Base-by-base conservation (phyloP, 2,329 filamentous ascomycete species). In the Sporothrix mexicana region DNA sequence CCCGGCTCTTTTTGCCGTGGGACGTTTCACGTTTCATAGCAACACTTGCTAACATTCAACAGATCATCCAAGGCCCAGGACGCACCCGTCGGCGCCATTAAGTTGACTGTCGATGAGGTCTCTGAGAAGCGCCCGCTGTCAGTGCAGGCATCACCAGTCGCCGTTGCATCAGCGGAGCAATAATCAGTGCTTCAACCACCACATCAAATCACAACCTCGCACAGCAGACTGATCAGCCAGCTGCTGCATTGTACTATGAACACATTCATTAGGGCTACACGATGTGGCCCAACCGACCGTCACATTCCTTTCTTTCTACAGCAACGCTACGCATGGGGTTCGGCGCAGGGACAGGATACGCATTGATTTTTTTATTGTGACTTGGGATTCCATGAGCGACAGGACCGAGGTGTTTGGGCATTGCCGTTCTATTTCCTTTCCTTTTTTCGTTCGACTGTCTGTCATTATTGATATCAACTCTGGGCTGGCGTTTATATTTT, bases 61-160 rank as follows among this genome's bases (percentile, higher is more conserved):
- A 73, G 71, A 49, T 25, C 59, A 47, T 20, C 45, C 61, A 67
- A 64, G 47, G 72, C 45, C 8, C 72, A 72, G 73, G 76, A 72
- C 25, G 69, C 72, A 6, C 74, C 77, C 64, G 68, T 73, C 61
- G 70, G 78, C 13, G 75, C 75, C n/a, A 77, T 77, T 25, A 74
- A 76, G 36, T 74, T 77, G 43, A 62, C 30, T 7, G 67, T 71
- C 25, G 72, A 73, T 17, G 68, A 67, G 15, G n/a, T 47, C 2
- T 30, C 62, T 1, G 72, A 72, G 67, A 69, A 73, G 72, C 59
- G 67, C 53, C 72, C 64, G 23, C 67, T 74, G 23, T 76, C 73
- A 13, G 71, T 74, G 12, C 74, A 72, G 61, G 74, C 73, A 23
- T 70, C 69, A 15, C 74, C 74, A 10, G 66, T 68, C 49, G 10